Base-by-base conservation (phyloP, 75 land plant species). In the Ceratopteris richardii region DNA sequence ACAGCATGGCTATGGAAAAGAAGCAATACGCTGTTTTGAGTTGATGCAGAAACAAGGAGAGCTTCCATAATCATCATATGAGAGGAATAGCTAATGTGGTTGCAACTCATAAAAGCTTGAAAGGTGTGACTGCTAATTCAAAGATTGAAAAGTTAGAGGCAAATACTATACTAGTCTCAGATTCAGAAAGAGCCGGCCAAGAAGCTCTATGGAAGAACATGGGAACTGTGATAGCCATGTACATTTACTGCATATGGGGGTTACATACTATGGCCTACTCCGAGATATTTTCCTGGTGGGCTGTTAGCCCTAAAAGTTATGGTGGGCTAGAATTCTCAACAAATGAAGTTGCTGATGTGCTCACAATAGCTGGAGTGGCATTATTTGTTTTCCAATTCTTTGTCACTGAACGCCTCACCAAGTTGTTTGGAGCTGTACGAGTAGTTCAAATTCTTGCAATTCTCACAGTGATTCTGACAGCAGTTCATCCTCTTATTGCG, bases 241-340 rank as follows among this genome's bases (percentile, higher is more conserved):
- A 54, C 36, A 41, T 74, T 19, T 82, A 69, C 70, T 78, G 78
- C 47, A 31, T 82, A 39, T 78, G 66, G 55, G 57, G 66, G 11
- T 58, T 78, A 21, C 74, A 78, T 36, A 71, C 78, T n/a, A 68
- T 73, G 40, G 69, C 84, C 29, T 81, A 68, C 37, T 33, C 69
- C 37, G 84, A 81, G 82, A 70, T 75, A 20, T 79, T 76, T 57
- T 63, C 79, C 29, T 54, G 75, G 36, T 79, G 82, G 82, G 79
- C 80, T 43, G 79, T 66, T 33, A 79, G 82, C 53, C 66, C 68
- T 37, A 59, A 31, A 30, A 21, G 11, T 25, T 58, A 56, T 53
- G 79, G 75, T 62, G 82, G 82, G 41, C 51, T 79, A 47, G 25
- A 46, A 51, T 63, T 79, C 25, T 57, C 71, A 19, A 70, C 74